Conservation (phyloP, 2,329 filamentous ascomycete species). For the Teratosphaeria zuluensis region DNA sequence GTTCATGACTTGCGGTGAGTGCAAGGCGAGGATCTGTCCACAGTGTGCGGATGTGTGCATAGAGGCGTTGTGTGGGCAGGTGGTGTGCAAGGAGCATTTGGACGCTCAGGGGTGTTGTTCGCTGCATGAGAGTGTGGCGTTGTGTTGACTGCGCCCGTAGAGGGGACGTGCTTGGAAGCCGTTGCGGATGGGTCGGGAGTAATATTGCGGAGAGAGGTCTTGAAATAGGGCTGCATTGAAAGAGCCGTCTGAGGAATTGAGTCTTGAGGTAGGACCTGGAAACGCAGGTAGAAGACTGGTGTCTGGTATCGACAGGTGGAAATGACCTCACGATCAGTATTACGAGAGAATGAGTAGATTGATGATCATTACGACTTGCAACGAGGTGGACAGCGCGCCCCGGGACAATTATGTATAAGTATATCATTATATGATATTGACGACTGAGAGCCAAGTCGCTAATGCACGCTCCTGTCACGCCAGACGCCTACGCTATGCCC, state of each 20-base stretch:
- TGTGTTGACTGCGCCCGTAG: neutral
- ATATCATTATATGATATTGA: neutral
- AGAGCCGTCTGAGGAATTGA: neutral
- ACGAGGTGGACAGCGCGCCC: neutral
- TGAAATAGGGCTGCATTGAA: too few species aligned
- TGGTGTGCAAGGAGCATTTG: slow-evolving; percentile 3
- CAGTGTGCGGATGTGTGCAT: slow-evolving; percentile 6
- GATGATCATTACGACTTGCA: neutral
- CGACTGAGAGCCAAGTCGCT: neutral
- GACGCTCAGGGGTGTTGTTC: neutral
- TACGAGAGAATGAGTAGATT: neutral
- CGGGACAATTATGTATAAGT: neutral
- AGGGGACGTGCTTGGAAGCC: neutral
- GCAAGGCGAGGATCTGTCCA: slow-evolving; percentile 10
- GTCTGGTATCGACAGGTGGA: too few species aligned
- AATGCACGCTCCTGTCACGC: neutral
- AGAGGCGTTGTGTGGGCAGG: slow-evolving; percentile 2
- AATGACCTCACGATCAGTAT: neutral
- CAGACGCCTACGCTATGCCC: neutral
- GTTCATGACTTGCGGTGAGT: slow-evolving; percentile 13
- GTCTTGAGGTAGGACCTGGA: neutral
- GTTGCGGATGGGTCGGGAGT: too few species aligned
- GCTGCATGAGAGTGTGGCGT: neutral
- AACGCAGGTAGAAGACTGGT: neutral
- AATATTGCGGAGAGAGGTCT: too few species aligned